Percentiles rank a stretch among this genome's conserved stretches.
Conservation (phyloP, 1,139 yeast genomes). For the Magnusiomyces paraingens region DNA sequence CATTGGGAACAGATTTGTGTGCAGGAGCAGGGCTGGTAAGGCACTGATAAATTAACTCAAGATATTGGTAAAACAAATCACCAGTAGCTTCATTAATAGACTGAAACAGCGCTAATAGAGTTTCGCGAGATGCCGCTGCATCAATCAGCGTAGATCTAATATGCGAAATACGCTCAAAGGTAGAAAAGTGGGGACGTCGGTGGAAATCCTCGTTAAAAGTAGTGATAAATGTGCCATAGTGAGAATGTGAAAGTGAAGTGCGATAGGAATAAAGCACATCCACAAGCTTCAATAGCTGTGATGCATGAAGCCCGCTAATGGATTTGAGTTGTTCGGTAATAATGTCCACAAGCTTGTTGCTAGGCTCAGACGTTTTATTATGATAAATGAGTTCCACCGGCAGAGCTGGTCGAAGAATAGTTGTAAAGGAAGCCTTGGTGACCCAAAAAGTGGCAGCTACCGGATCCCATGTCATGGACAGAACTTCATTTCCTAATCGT, state of each 20-base stretch:
- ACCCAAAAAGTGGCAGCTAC: slow-evolving; percentile 17
- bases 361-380: slow-evolving; percentile 22
- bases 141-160: slow-evolving; percentile 6
- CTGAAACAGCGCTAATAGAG: not conserved
- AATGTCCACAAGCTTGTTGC: not conserved
- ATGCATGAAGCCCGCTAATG: not conserved
- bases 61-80: not conserved
- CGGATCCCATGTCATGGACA: slow-evolving; percentile 34
- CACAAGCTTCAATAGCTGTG: slow-evolving; percentile 8
- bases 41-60: not conserved
- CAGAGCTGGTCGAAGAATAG: slow-evolving; percentile 22
- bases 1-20: not conserved
- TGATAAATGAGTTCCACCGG: slow-evolving; percentile 21
- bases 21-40: not conserved
- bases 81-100: slow-evolving; percentile 8
- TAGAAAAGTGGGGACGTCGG: slow-evolving; percentile 6
- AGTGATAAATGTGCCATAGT: slow-evolving; percentile 9
- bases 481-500: slow-evolving; percentile 51
- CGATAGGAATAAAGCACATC: slow-evolving; percentile 10
- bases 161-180: slow-evolving; percentile 9
- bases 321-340: too few species aligned
- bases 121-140: slow-evolving; percentile 2
- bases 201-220: slow-evolving; percentile 11
- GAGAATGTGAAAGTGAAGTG: slow-evolving; percentile 11
- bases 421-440: slow-evolving; percentile 22